phyloP scores from a whole-genome alignment of 306 rosid genomes.

The Hippophae tibetana region DNA sequence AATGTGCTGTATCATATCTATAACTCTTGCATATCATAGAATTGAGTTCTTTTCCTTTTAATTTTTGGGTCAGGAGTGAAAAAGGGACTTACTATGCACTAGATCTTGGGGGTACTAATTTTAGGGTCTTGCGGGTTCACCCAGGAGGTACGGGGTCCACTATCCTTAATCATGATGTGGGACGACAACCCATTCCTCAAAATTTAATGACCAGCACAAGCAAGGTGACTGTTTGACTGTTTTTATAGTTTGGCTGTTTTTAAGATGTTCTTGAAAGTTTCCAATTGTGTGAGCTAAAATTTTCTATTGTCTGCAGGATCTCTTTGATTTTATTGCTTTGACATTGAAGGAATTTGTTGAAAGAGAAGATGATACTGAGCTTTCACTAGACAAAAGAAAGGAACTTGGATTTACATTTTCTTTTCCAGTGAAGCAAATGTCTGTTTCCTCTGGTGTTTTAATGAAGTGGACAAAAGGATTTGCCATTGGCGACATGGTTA shows the following conservation, averaged over 20 bases:
- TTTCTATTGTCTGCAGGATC: slow-evolving; percentile 47
- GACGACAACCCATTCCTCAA: slow-evolving; percentile 57
- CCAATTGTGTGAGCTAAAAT: slow-evolving; percentile 5
- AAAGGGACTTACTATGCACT: slow-evolving; percentile 77
- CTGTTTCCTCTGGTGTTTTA: slow-evolving; percentile 67
- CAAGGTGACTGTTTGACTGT: slow-evolving; percentile 40
- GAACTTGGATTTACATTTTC: slow-evolving; percentile 93
- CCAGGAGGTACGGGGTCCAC: slow-evolving; percentile 54
- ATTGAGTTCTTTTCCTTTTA: slow-evolving; percentile 6
- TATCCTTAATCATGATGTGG: slow-evolving; percentile 46
- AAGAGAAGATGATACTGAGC: slow-evolving; percentile 46
- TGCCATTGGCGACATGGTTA: slow-evolving; percentile 61
- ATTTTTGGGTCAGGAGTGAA: slow-evolving; percentile 49
- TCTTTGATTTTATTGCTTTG: slow-evolving; percentile 78
- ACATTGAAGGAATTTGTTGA: slow-evolving; percentile 55
- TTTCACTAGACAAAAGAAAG: slow-evolving; percentile 34
- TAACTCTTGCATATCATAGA: neutral
- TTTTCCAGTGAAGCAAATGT: slow-evolving; percentile 75
- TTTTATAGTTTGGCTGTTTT: slow-evolving; percentile 1
- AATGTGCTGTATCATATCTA: neutral
- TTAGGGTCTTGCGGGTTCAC: slow-evolving; percentile 71
- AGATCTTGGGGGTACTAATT: slow-evolving; percentile 88
- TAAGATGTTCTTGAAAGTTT: neutral
- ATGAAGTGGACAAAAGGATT: slow-evolving; percentile 92
- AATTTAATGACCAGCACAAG: slow-evolving; percentile 64